phyloP scores from a whole-genome alignment of 2,329 filamentous ascomycete genomes.

The Coniella lustricola region DNA sequence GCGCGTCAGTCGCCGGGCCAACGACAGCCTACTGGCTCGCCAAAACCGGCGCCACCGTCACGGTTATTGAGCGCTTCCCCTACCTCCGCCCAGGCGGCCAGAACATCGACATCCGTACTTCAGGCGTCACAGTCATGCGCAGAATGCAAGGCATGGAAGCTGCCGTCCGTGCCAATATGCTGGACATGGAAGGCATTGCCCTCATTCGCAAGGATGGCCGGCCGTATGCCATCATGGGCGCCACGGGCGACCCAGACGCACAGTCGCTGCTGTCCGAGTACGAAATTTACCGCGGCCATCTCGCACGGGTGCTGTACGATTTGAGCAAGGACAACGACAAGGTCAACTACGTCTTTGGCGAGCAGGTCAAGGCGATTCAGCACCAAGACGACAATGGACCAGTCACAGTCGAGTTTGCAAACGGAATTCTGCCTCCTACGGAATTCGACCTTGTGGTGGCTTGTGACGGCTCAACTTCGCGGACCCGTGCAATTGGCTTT shows the following conservation, averaged over 20 bases:
- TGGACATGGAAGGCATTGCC: slow-evolving; percentile 35
- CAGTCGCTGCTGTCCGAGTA: slow-evolving; percentile 39
- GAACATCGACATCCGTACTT: slow-evolving; percentile 31
- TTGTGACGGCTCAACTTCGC: slow-evolving; percentile 39
- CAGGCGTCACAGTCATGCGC: slow-evolving; percentile 30
- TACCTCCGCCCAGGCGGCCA: slow-evolving; percentile 24
- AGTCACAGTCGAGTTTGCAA: slow-evolving; percentile 34
- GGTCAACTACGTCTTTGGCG: slow-evolving; percentile 16
- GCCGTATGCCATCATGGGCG: slow-evolving; percentile 28
- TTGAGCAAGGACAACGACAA: slow-evolving; percentile 22
- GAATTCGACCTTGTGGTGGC: slow-evolving; percentile 34
- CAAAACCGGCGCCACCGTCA: slow-evolving; percentile 20
- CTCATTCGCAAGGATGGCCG: slow-evolving; percentile 32
- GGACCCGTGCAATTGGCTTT: slow-evolving; percentile 38
- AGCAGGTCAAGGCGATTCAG: slow-evolving; percentile 29
- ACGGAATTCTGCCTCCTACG: slow-evolving; percentile 23
- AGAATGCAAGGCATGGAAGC: slow-evolving; percentile 33
- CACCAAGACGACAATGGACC: slow-evolving; percentile 23
- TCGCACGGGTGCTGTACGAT: slow-evolving; percentile 22
- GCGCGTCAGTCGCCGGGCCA: slow-evolving; percentile 21
- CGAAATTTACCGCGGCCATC: slow-evolving; percentile 41
- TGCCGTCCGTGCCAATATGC: slow-evolving; percentile 28
- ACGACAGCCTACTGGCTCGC: slow-evolving; percentile 25
- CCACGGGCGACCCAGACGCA: slow-evolving; percentile 31
- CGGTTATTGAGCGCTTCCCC: slow-evolving; percentile 23